These are phyloP conservation scores for Paraleonurus japonicus DNA, from an alignment of 257 asterid species.

Conservation along the genomic window DNA sequence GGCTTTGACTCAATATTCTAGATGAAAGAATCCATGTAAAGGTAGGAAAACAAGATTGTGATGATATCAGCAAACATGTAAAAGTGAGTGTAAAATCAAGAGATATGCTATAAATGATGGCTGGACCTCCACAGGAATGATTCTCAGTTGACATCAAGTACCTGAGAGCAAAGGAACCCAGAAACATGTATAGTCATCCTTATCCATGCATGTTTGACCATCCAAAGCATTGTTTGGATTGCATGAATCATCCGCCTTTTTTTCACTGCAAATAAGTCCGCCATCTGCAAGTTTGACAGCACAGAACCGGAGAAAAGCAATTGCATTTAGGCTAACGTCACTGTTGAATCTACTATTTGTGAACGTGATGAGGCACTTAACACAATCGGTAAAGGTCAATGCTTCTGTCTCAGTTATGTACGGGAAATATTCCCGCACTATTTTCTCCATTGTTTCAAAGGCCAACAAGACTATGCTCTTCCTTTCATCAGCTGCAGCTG, in stretches of 20 bases:
- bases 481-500: conserved; percentile 98
- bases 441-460: conserved; percentile 97
- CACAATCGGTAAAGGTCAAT: conserved; percentile 87
- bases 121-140: conserved; percentile 15
- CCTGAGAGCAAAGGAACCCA: conserved; percentile 98
- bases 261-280: conserved; percentile 75
- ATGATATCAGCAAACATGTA: too few relatives aligned
- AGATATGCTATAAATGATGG: conserved; percentile 6
- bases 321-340: conserved; percentile 97
- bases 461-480: conserved; percentile 92
- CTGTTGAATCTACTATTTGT: conserved; percentile 93
- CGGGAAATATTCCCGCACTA: conserved; percentile 92
- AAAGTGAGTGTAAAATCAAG: background rate
- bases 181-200: conserved; percentile 62
- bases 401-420: conserved; percentile 95
- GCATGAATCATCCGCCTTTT: conserved; percentile 48
- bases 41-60: background rate
- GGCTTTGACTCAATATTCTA: background rate
- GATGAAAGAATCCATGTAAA: conserved; percentile 7
- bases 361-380: conserved; percentile 92
- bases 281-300: conserved; percentile 99
- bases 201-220: conserved; percentile 50
- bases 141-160: conserved; percentile 32
- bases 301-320: conserved; percentile 97
- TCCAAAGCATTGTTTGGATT: conserved; percentile 47